phyloP scores from a whole-genome alignment of 116 monocot species.

The Trichopus zeylanicus region DNA sequence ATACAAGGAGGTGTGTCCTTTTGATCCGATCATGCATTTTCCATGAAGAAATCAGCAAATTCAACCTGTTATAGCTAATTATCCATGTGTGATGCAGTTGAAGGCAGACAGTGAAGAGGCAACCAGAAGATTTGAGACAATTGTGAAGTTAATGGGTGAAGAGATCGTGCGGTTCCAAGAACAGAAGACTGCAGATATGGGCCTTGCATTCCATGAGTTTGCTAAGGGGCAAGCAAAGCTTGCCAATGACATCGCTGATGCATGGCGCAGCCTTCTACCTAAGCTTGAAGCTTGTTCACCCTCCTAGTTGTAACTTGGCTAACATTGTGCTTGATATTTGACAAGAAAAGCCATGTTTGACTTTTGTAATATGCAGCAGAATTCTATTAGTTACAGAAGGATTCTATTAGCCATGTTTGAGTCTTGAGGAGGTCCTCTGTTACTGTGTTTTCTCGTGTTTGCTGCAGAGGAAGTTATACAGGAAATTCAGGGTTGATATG shows the following conservation, averaged over 20 bases:
- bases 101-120: conserved; percentile 90
- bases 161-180: conserved; percentile 87
- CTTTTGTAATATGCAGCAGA: no score
- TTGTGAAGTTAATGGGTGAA: conserved; percentile 71
- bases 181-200: conserved; percentile 84
- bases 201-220: conserved; percentile 84
- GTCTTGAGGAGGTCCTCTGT: no score
- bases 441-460: no score
- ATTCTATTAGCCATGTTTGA: no score
- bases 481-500: no score
- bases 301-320: no score
- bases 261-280: conserved; percentile 82
- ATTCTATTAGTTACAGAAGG: no score
- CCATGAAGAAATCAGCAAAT: background rate
- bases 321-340: no score
- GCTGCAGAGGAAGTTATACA: no score
- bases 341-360: no score
- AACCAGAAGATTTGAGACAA: conserved; percentile 58
- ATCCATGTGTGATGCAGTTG: conserved; percentile 33
- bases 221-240: conserved; percentile 95
- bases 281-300: conserved; percentile 66
- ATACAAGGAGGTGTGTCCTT: conserved; percentile 55
- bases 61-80: background rate
- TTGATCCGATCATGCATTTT: background rate
- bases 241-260: conserved; percentile 71